Conservation (phyloP, 371 early-diverging fungal species). For the Mycotypha africana region DNA sequence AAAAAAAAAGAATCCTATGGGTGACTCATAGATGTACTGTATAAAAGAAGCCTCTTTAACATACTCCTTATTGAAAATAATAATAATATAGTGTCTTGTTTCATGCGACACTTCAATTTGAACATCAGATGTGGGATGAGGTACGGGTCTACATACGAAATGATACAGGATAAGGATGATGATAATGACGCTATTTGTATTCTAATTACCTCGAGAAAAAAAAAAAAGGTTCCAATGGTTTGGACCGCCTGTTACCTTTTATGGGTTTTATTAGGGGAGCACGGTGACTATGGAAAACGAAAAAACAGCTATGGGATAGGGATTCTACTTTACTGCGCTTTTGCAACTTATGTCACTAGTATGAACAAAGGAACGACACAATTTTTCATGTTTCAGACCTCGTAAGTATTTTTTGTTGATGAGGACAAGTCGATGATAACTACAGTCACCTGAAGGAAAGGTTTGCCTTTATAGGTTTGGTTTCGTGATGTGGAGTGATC, state of each 20-base stretch:
- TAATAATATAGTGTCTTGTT: slow-evolving; percentile 28
- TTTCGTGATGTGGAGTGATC: slow-evolving; percentile 38
- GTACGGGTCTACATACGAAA: slow-evolving; percentile 7
- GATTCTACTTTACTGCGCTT: slow-evolving; percentile 25
- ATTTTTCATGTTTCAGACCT: slow-evolving; percentile 39
- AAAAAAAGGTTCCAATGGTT: slow-evolving; percentile 33
- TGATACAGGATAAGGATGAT: not conserved
- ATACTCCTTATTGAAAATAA: too few species aligned
- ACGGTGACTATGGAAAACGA: slow-evolving; percentile 13
- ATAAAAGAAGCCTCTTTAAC: not conserved
- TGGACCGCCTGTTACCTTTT: slow-evolving; percentile 39
- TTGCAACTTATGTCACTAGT: slow-evolving; percentile 37
- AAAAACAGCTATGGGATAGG: slow-evolving; percentile 13
- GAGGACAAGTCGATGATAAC: not conserved
- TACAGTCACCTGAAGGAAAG: not conserved
- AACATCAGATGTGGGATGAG: slow-evolving; percentile 45
- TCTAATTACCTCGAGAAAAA: too few species aligned
- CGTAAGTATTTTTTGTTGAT: too few species aligned
- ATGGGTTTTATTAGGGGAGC: slow-evolving; percentile 24
- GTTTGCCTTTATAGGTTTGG: slow-evolving; percentile 16
- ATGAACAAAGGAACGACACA: slow-evolving; percentile 31
- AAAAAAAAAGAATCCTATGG: too few species aligned
- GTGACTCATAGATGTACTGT: too few species aligned
- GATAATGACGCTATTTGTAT: too few species aligned
- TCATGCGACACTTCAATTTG: slow-evolving; percentile 35